Percentiles rank a stretch among this genome's conserved stretches.
phyloP scores from a whole-genome alignment of 1,284 basidiomycete genomes.

The Paramarasmius palmivorus region DNA sequence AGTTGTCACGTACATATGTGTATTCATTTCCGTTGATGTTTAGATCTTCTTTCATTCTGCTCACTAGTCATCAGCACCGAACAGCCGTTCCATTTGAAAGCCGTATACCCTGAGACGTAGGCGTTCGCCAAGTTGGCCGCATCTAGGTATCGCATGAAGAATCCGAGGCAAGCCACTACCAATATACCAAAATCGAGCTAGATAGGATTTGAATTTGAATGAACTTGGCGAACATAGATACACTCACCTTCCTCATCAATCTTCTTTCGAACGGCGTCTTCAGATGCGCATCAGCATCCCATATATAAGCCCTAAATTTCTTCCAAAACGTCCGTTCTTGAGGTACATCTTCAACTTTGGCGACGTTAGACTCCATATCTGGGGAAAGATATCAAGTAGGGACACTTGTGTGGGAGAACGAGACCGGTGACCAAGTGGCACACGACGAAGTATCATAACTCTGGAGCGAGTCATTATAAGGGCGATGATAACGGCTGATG shows the following conservation, averaged over 20 bases:
- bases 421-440: conserved; percentile 7
- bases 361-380: too few relatives aligned
- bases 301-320: conserved; percentile 5
- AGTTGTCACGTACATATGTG: conserved; percentile 9
- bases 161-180: conserved; percentile 17
- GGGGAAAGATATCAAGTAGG: too few relatives aligned
- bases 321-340: too few relatives aligned
- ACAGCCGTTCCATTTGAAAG: neutral
- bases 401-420: too few relatives aligned
- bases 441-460: too few relatives aligned
- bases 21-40: conserved; percentile 18
- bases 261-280: conserved; percentile 18
- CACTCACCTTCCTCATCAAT: conserved; percentile 15
- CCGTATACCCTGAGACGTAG: conserved; percentile 15
- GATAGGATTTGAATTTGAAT: neutral
- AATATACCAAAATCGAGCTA: conserved; percentile 19
- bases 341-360: too few relatives aligned
- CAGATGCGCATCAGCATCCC: conserved; percentile 19
- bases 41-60: conserved; percentile 19
- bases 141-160: conserved; percentile 18
- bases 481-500: conserved; percentile 1
- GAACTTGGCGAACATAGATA: neutral
- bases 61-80: neutral
- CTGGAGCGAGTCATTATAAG: neutral
- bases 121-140: conserved; percentile 17